Percentiles rank a stretch among this genome's conserved stretches.
Evolutionary conservation across 768 basidiomycete genomes (phyloP).

Genomic region (Serendipita indica): DNA sequence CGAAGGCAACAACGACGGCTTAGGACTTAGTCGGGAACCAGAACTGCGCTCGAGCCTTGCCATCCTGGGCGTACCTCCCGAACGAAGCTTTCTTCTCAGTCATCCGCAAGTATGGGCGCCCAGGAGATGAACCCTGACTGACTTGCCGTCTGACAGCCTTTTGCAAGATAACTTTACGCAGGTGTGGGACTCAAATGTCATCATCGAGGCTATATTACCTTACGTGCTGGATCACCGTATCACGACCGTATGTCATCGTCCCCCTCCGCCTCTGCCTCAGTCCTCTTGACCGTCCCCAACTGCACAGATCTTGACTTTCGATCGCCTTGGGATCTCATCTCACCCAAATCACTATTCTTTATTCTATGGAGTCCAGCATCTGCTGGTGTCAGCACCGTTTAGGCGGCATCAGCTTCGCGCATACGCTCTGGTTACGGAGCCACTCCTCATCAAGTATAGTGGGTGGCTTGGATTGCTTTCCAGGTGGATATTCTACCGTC

Average conservation of each 20-base stretch:
- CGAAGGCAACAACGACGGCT: slow-evolving; percentile 55
- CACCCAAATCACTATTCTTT: slow-evolving; percentile 81
- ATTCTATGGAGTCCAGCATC: slow-evolving; percentile 29
- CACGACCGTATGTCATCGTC: slow-evolving; percentile 35
- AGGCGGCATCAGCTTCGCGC: slow-evolving; percentile 26
- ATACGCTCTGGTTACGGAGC: slow-evolving; percentile 47
- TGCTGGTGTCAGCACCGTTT: slow-evolving; percentile 15
- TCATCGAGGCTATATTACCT: slow-evolving; percentile 42
- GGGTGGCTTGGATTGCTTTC: slow-evolving; percentile 19
- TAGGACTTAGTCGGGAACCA: slow-evolving; percentile 40
- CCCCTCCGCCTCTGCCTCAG: slow-evolving; percentile 15
- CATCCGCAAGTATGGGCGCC: slow-evolving; percentile 42
- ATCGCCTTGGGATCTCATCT: slow-evolving; percentile 54
- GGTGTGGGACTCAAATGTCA: slow-evolving; percentile 44
- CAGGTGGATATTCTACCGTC: slow-evolving; percentile 30
- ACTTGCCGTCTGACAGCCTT: slow-evolving; percentile 26
- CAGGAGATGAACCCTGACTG: background rate
- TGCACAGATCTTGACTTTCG: slow-evolving; percentile 66
- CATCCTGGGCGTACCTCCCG: slow-evolving; percentile 43
- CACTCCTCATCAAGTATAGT: slow-evolving; percentile 44
- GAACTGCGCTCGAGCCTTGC: slow-evolving; percentile 55
- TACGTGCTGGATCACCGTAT: slow-evolving; percentile 48
- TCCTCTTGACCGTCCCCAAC: slow-evolving; percentile 42
- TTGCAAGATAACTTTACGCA: slow-evolving; percentile 62
- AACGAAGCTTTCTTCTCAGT: slow-evolving; percentile 46